Percentiles rank a stretch among this genome's conserved stretches.
Evolutionary conservation across 2,329 filamentous ascomycete species (phyloP).

Genomic region (Aspergillus nomiae): DNA sequence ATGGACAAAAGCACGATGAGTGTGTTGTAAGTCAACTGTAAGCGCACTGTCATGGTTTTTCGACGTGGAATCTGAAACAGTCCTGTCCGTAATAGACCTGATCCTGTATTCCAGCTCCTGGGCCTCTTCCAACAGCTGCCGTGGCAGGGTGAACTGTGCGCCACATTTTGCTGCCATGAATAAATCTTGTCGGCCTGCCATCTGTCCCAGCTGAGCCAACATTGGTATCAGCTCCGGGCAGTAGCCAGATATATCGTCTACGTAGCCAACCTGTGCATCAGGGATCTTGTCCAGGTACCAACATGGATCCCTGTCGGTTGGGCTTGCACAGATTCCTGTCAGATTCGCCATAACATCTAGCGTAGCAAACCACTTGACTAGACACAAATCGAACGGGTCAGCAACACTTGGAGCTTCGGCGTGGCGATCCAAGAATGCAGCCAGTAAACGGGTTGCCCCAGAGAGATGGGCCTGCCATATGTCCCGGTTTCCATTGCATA

Average conservation of each 20-base stretch:
- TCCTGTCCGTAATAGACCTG: conserved; percentile 10
- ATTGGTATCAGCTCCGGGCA: conserved; percentile 30
- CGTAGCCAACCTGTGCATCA: background rate
- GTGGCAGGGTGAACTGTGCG: background rate
- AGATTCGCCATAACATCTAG: conserved; percentile 30
- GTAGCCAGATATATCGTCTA: conserved; percentile 35
- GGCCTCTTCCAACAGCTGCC: conserved; percentile 5
- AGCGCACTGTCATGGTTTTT: conserved; percentile 12
- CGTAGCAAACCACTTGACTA: conserved; percentile 34
- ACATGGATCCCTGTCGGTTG: conserved; percentile 12
- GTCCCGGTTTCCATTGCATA: conserved; percentile 34
- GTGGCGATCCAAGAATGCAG: conserved; percentile 19
- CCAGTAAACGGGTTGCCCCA: conserved; percentile 28
- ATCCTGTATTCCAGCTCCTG: conserved; percentile 16
- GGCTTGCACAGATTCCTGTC: conserved; percentile 20
- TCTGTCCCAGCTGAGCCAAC: conserved; percentile 23
- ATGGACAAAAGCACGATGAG: conserved; percentile 30
- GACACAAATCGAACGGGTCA: conserved; percentile 21
- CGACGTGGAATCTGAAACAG: conserved; percentile 3
- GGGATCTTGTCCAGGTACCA: conserved; percentile 13
- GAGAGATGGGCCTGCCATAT: conserved; percentile 29
- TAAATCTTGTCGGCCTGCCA: conserved; percentile 15
- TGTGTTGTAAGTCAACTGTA: conserved; percentile 23
- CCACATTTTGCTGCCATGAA: background rate
- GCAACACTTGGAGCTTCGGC: background rate